Conservation (phyloP, 2,329 filamentous ascomycete species). For the Paraconiothyrium sp. region DNA sequence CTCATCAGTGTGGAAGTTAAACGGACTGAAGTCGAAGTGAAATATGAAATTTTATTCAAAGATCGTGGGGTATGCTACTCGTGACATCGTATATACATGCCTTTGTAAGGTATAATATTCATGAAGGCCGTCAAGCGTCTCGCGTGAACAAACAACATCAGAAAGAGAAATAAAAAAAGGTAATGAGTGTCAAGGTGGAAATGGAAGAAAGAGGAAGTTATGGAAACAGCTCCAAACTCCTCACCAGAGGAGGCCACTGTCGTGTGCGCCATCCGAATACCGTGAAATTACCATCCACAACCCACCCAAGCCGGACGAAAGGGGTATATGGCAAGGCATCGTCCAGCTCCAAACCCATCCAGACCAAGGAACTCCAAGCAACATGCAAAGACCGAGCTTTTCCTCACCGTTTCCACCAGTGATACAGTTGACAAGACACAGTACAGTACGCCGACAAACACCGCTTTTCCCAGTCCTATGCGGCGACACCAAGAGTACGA, state of each 20-base stretch:
- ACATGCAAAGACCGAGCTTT: constrained; percentile 16
- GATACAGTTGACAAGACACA: constrained; percentile 27
- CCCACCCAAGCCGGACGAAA: constrained; percentile 19
- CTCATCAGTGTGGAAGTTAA: neutral
- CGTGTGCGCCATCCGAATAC: constrained; percentile 26
- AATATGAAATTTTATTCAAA: constrained; percentile 31
- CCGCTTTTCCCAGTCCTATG: neutral
- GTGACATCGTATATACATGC: constrained; percentile 31
- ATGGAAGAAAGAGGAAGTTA: constrained; percentile 18
- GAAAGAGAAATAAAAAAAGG: constrained; percentile 7
- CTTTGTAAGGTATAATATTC: constrained; percentile 28
- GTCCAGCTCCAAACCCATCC: constrained; percentile 8
- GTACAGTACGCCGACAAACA: constrained; percentile 16
- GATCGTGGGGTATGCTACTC: constrained; percentile 32
- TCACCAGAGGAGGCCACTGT: constrained; percentile 39
- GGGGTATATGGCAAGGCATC: constrained; percentile 16
- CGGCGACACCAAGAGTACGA: neutral
- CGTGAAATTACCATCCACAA: constrained; percentile 22
- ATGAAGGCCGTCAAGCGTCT: constrained; percentile 25
- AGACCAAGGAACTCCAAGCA: constrained; percentile 15
- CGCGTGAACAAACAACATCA: constrained; percentile 11
- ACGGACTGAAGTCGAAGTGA: neutral
- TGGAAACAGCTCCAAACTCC: constrained; percentile 21
- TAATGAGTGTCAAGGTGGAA: constrained; percentile 17
- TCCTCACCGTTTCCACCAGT: constrained; percentile 18